These are phyloP conservation scores for Cyclotella baltica DNA, from an alignment of 108 stramenopile genomes.

Conservation along the genomic window DNA sequence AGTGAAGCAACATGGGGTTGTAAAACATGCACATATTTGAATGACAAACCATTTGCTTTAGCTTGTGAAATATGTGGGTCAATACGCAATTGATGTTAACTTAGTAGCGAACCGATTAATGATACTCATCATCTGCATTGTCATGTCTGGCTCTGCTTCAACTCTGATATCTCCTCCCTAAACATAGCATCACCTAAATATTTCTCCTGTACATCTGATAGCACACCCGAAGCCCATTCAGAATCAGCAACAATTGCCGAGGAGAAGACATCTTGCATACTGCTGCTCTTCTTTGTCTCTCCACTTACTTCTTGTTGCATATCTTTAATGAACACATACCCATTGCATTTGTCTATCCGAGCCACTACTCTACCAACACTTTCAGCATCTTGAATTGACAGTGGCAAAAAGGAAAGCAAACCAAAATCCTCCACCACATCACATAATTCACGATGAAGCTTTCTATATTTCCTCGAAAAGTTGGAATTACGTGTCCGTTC, in stretches of 20 bases:
- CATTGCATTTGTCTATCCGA: conserved; percentile 85
- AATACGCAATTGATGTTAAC: background rate
- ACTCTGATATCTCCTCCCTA: conserved; percentile 44
- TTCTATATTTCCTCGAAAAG: conserved; percentile 66
- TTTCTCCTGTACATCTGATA: conserved; percentile 57
- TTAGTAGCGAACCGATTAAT: too few species aligned
- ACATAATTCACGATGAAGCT: conserved; percentile 71
- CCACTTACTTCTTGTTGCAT: background rate
- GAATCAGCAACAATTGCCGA: conserved; percentile 55
- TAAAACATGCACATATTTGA: conserved; percentile 66
- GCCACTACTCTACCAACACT: conserved; percentile 85
- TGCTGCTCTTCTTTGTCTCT: conserved; percentile 11
- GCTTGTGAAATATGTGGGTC: conserved; percentile 68
- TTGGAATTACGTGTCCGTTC: conserved; percentile 56
- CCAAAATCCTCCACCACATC: conserved; percentile 87
- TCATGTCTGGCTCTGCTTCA: too few species aligned
- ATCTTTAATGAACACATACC: conserved; percentile 74
- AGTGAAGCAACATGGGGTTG: conserved; percentile 52
- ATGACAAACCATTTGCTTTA: conserved; percentile 64
- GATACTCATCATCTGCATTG: too few species aligned
- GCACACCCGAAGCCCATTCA: conserved; percentile 46
- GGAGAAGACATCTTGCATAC: conserved; percentile 48
- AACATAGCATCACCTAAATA: conserved; percentile 56
- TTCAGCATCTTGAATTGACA: conserved; percentile 82
- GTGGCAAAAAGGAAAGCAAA: conserved; percentile 73